A percentile compares a stretch with the other conserved stretches of the same genome.
phyloP scores from a whole-genome alignment of 495 filamentous ascomycete genomes.

The Lophiotrema nucula region DNA sequence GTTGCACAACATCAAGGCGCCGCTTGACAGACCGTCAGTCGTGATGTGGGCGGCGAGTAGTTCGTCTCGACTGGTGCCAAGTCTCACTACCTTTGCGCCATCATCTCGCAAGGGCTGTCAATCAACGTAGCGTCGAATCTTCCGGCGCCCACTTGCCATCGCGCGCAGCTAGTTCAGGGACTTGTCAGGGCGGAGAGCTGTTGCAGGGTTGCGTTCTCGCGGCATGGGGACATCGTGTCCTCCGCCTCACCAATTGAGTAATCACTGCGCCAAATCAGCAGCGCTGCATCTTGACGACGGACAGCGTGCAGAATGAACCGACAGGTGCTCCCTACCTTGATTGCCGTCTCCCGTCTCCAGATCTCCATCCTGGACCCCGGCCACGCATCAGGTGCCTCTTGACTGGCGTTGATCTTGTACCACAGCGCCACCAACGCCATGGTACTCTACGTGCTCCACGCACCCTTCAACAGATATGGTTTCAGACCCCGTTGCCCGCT shows the following conservation, averaged over 20 bases:
- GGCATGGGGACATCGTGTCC: not conserved
- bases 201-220: not conserved
- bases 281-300: slow-evolving; percentile 3
- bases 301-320: not conserved
- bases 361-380: not conserved
- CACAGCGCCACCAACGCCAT: slow-evolving; percentile 22
- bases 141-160: slow-evolving; percentile 13
- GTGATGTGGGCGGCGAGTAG: slow-evolving; percentile 6
- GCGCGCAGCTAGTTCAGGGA: slow-evolving; percentile 2
- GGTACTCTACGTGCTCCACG: slow-evolving; percentile 20
- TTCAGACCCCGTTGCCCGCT: not conserved
- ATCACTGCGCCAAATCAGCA: slow-evolving; percentile 9
- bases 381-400: slow-evolving; percentile 1
- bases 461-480: too few species aligned
- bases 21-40: slow-evolving; percentile 21
- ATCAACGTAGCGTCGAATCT: slow-evolving; percentile 23
- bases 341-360: slow-evolving; percentile 14
- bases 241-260: not conserved
- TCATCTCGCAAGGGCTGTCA: slow-evolving; percentile 27
- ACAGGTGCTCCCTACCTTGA: not conserved
- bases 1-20: slow-evolving; percentile 13
- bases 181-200: not conserved
- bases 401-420: not conserved
- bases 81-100: slow-evolving; percentile 5
- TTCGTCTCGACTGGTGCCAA: slow-evolving; percentile 5